Base-by-base conservation (phyloP, 2,329 filamentous ascomycete genomes). In the Pseudogymnoascus sp. region DNA sequence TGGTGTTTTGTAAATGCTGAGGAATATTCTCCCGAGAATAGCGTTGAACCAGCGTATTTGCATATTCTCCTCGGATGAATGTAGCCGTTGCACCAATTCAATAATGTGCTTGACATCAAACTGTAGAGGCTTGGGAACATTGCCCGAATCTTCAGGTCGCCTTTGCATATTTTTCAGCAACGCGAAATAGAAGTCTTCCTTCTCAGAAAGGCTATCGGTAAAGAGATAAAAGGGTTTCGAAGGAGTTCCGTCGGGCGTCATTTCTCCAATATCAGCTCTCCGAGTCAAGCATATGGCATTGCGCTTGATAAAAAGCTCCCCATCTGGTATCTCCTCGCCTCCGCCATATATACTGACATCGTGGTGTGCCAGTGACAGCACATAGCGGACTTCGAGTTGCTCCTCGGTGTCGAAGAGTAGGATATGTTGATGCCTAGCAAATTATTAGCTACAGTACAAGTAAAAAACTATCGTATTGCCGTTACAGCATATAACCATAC, bases 351-450 rank as follows among this genome's bases (percentile, higher is more conserved):
- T 85, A 69, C 87, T 89, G 63, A 97, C 83, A 65, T 88, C 83
- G 76, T 97, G 91, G 70, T 96, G 89, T 35, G 91, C 89, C 8
- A 99, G 82, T 0, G 92, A 96, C 63, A 99, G 91, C 62, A 99
- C 94, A 76, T 97, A 92, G 66, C 93, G 89, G 14, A 99, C 94
- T 75, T 99, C 94, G 68, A 97, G 82, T 74, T 97, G 92, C 68
- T 96, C 91, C 61, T 91, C 87, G 71, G 97, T 92, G 73, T 99
- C 94, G 74, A 97, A 99, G 8, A 99, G 85, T 91, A 99, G 97
- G 60, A 99, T 78, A 73, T 97, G 92, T 38, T 93, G 92, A 75
- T 97, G 92, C 72, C 92, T 92, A 65, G 7, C 35, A 52, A 12
- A 14, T 35, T 38, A 39, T 70, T 62, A 68, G 62, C 35, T 38